Base-by-base conservation (phyloP, 2,329 filamentous ascomycete genomes). In the Colletotrichum orchidophilum region DNA sequence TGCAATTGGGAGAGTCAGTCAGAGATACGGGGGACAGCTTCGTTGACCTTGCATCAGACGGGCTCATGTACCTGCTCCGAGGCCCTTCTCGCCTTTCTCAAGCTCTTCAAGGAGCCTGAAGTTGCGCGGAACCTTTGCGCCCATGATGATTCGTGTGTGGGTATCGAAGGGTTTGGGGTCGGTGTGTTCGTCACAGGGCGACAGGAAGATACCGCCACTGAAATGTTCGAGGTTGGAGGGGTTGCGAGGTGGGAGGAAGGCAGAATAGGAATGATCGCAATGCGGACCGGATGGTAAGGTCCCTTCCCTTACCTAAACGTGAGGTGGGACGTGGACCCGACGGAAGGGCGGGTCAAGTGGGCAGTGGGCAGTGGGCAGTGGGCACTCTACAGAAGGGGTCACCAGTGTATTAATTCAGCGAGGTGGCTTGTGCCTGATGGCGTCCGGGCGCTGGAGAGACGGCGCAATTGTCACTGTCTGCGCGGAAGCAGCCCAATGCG, bases 1-100 rank as follows among this genome's bases (percentile, higher is more conserved):
- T 96, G 76, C 67, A n/a, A 26, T 46, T 5, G 3, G 15, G 42
- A 63, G 67, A 58, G 67, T 59, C 71, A 67, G 54, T 55, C 42
- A 72, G 53, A 69, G 15, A 68, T 49, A 42, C 53, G 58, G 33
- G 21, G 26, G 54, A n/a, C 33, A 53, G 15, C 49, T 61, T 46
- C 18, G 7, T 35, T 29, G 46, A 46, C n/a, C 26, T 31, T 50
- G 60, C 29, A 35, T 63, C 39, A 63, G 33, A 70, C 8, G 68
- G 63, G 29, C 64, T 61, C 76, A 83, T 83, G 69, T 83, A 94
- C 94, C 94, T 81, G 96, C 95, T 79, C 96, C 96, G 74, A 96
- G 88, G 73, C 96, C 96, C 84, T 99, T 99, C 87, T 99, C 96
- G 79, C 96, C 96, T 87, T 98, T 98, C 87, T 99, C 96, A 24